These are phyloP conservation scores for Coemansia sp. DNA, from an alignment of 192 early-diverging fungal species.

Conservation along the genomic window DNA sequence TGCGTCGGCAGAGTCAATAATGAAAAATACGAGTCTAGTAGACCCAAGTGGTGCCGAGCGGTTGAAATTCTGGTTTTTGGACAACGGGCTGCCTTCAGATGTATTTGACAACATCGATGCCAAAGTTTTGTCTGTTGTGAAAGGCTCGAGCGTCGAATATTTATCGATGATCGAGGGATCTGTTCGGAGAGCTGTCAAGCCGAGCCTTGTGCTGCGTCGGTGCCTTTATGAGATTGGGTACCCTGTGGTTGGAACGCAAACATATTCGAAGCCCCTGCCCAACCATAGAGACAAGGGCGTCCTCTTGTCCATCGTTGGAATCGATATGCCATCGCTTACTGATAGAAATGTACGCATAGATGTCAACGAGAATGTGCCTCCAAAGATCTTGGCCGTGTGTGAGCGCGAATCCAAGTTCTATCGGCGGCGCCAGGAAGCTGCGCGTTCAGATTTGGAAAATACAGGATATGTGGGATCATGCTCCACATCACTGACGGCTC, in stretches of 20 bases:
- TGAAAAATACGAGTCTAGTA: neutral
- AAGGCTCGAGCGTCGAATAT: conserved; percentile 28
- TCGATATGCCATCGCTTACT: conserved; percentile 53
- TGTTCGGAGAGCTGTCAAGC: conserved; percentile 21
- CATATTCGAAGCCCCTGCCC: conserved; percentile 54
- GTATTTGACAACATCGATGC: conserved; percentile 19
- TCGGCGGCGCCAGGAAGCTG: conserved; percentile 35
- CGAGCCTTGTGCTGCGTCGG: conserved; percentile 56
- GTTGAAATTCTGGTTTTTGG: conserved; percentile 22
- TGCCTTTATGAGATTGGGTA: conserved; percentile 48
- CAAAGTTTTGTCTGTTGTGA: conserved; percentile 3
- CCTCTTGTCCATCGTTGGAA: conserved; percentile 42
- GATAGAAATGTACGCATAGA: conserved; percentile 5
- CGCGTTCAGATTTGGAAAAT: conserved; percentile 51
- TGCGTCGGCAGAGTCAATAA: conserved; percentile 35
- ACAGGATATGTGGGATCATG: neutral
- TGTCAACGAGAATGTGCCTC: conserved; percentile 46
- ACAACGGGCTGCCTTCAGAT: conserved; percentile 40
- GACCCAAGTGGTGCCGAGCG: neutral
- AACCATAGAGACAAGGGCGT: conserved; percentile 64
- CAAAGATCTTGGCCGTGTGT: conserved; percentile 59
- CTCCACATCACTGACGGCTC: neutral
- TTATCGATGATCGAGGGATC: conserved; percentile 27
- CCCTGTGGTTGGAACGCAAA: conserved; percentile 61
- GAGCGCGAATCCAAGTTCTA: conserved; percentile 60